Evolutionary conservation across 2,329 filamentous ascomycete genomes (phyloP).

Genomic region (Aschersonia sp.): DNA sequence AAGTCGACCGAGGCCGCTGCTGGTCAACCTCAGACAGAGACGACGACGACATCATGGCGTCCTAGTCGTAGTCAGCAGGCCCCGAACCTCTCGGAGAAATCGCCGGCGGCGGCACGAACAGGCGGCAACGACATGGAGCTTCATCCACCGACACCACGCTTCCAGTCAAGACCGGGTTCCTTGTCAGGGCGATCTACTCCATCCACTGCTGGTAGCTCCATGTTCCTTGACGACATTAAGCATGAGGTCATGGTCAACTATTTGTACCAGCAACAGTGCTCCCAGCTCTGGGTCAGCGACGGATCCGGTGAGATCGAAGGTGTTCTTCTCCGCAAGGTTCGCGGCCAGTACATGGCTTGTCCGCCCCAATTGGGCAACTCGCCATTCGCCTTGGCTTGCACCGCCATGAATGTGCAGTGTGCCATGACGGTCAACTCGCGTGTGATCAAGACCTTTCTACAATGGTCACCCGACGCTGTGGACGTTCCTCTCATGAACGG

Average conservation of each 20-base stretch:
- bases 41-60: slow-evolving; percentile 7
- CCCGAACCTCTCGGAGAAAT: slow-evolving; percentile 22
- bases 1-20: slow-evolving; percentile 7
- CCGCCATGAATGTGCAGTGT: slow-evolving; percentile 60
- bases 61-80: slow-evolving; percentile 10
- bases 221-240: slow-evolving; percentile 57
- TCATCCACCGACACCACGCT: slow-evolving; percentile 28
- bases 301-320: slow-evolving; percentile 55
- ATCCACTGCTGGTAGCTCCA: slow-evolving; percentile 28
- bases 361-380: slow-evolving; percentile 50
- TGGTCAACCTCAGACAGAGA: slow-evolving; percentile 6
- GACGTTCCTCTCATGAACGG: slow-evolving; percentile 67
- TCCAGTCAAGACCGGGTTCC: slow-evolving; percentile 17
- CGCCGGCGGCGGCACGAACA: slow-evolving; percentile 10
- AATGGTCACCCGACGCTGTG: slow-evolving; percentile 57
- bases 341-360: slow-evolving; percentile 59
- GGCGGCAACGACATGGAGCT: slow-evolving; percentile 31
- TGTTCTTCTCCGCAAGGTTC: slow-evolving; percentile 54
- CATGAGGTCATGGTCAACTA: slow-evolving; percentile 78
- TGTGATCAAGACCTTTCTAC: slow-evolving; percentile 64
- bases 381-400: slow-evolving; percentile 48
- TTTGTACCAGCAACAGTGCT: slow-evolving; percentile 67
- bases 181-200: slow-evolving; percentile 28
- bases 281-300: slow-evolving; percentile 59
- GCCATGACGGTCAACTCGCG: slow-evolving; percentile 72